phyloP scores from a whole-genome alignment of 495 filamentous ascomycete species.

The Xylaria curta region DNA sequence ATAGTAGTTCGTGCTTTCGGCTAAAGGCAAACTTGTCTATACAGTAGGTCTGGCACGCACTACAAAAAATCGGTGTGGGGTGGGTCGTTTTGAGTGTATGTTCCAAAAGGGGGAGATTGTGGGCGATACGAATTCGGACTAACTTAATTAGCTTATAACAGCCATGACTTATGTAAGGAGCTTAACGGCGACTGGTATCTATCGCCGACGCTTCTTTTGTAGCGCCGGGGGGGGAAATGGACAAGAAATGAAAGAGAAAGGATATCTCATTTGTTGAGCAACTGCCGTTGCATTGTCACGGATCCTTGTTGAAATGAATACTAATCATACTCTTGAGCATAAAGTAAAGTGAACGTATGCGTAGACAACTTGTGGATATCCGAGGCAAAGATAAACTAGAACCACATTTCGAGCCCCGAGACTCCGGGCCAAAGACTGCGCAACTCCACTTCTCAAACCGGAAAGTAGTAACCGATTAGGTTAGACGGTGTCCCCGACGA shows the following conservation, averaged over 20 bases:
- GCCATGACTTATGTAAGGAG: no score
- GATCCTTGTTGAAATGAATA: neutral
- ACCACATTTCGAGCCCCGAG: neutral
- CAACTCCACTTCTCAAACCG: neutral
- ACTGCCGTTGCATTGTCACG: neutral
- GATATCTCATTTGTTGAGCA: neutral
- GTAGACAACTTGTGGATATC: neutral
- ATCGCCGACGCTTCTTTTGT: neutral
- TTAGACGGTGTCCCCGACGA: neutral
- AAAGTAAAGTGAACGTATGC: neutral
- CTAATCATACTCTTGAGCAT: neutral
- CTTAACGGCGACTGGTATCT: neutral
- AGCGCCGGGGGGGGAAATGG: neutral
- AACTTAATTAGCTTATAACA: no score
- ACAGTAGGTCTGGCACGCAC: no score
- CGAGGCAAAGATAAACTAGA: neutral
- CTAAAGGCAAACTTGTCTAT: no score
- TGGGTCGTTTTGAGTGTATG: no score
- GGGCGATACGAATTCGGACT: no score
- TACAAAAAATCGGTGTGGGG: no score
- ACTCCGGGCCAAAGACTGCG: conserved; percentile 1
- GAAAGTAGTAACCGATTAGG: neutral
- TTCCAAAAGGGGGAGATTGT: no score
- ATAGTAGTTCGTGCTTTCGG: no score
- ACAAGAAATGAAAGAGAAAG: neutral